These are phyloP conservation scores for Cercophora samala DNA, from an alignment of 495 filamentous ascomycete genomes.

Conservation along the genomic window DNA sequence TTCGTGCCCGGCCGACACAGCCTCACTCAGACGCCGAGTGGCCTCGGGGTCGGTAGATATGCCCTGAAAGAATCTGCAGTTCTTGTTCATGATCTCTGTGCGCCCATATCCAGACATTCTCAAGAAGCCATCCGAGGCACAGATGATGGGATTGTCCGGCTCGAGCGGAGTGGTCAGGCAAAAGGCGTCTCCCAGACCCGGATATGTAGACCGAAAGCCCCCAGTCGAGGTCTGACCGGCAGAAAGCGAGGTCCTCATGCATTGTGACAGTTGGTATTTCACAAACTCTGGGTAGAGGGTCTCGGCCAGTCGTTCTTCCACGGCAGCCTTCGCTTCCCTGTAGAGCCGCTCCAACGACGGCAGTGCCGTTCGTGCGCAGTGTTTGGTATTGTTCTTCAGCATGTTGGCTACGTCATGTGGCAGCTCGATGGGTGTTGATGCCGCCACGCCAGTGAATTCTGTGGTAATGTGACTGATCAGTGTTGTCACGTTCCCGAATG, in stretches of 20 bases:
- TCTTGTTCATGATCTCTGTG: conserved; percentile 46
- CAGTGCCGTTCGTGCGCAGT: conserved; percentile 35
- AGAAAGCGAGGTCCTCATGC: conserved; percentile 28
- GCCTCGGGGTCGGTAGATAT: conserved; percentile 43
- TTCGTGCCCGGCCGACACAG: conserved; percentile 43
- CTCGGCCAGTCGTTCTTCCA: conserved; percentile 43
- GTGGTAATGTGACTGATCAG: conserved; percentile 46
- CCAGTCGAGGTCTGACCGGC: conserved; percentile 9
- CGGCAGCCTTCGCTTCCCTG: conserved; percentile 39
- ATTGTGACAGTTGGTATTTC: conserved; percentile 34
- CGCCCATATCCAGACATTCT: conserved; percentile 47
- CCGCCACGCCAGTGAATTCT: conserved; percentile 41
- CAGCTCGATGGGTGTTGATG: conserved; percentile 42
- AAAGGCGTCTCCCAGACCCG: conserved; percentile 38
- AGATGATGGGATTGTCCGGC: conserved; percentile 50
- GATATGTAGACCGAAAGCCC: conserved; percentile 26
- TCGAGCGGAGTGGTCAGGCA: conserved; percentile 32
- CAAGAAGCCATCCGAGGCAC: conserved; percentile 51
- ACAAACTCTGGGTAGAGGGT: conserved; percentile 52
- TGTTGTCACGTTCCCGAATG: conserved; percentile 38
- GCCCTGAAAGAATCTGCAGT: conserved; percentile 53
- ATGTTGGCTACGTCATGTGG: conserved; percentile 31
- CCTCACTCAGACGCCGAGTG: conserved; percentile 39
- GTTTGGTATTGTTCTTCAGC: conserved; percentile 43
- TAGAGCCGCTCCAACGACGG: conserved; percentile 48